These are phyloP conservation scores for Phytophthora colocasiae DNA, from an alignment of 352 stramenopile species.

Conservation along the genomic window DNA sequence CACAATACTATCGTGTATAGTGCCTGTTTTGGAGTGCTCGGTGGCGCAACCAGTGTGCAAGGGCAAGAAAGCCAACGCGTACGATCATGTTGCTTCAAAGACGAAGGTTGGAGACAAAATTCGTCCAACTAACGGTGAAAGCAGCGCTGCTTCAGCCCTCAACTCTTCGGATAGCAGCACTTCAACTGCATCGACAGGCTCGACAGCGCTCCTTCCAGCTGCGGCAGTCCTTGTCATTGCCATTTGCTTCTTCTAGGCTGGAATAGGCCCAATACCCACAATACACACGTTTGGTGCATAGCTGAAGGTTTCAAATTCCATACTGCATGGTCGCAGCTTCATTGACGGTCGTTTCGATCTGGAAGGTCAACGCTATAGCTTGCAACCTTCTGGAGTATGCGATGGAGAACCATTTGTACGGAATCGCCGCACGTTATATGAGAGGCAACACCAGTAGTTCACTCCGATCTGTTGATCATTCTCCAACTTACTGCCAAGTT, in stretches of 20 bases:
- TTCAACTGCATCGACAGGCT: not conserved
- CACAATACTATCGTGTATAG: not conserved
- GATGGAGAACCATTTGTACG: conserved; percentile 14
- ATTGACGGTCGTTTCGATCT: conserved; percentile 25
- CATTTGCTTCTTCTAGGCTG: conserved; percentile 7
- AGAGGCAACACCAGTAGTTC: conserved; percentile 4
- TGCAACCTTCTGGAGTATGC: conserved; percentile 20
- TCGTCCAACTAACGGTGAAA: conserved; percentile 32
- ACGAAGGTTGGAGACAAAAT: conserved; percentile 40
- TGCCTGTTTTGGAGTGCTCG: conserved; percentile 38
- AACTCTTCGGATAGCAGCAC: conserved; percentile 19
- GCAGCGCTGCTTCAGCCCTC: conserved; percentile 12
- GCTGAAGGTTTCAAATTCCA: conserved; percentile 26
- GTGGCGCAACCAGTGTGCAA: conserved; percentile 59
- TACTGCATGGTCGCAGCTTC: conserved; percentile 19
- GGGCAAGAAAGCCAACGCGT: conserved; percentile 61
- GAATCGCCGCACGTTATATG: conserved; percentile 37
- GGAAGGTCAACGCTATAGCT: not conserved
- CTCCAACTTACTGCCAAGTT: conserved; percentile 23
- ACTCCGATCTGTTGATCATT: conserved; percentile 11
- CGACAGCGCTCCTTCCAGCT: not conserved
- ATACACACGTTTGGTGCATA: no score
- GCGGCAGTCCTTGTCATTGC: not conserved
- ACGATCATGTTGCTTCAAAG: conserved; percentile 35
- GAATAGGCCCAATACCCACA: no score